phyloP scores from a whole-genome alignment of 1,284 basidiomycete species.

The Puccinia horiana region DNA sequence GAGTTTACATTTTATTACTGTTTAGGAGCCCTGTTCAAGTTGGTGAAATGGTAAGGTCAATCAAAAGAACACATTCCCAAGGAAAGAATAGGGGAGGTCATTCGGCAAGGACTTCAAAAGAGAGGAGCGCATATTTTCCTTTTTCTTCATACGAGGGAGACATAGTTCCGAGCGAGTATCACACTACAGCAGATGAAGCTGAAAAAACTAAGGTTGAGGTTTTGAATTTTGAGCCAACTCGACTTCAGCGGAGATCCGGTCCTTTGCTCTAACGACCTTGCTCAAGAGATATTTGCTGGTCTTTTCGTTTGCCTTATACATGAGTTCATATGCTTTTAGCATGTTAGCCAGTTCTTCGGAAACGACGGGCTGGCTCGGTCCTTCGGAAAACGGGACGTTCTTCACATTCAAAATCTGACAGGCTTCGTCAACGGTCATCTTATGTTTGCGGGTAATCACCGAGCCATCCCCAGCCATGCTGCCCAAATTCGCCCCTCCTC shows the following conservation, averaged over 20 bases:
- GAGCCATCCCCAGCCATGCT: slow-evolving; percentile 73
- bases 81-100: too few species aligned
- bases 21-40: too few species aligned
- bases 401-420: slow-evolving; percentile 89
- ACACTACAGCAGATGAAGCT: too few species aligned
- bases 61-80: too few species aligned
- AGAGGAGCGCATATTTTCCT: too few species aligned
- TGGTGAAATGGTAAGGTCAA: too few species aligned
- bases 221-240: slow-evolving; percentile 25
- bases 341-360: slow-evolving; percentile 32
- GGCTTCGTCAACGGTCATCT: slow-evolving; percentile 95
- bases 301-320: slow-evolving; percentile 80
- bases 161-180: too few species aligned
- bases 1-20: too few species aligned
- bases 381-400: slow-evolving; percentile 64
- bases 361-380: slow-evolving; percentile 20
- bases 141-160: too few species aligned
- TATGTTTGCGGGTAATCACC: slow-evolving; percentile 74
- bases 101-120: too few species aligned
- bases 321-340: slow-evolving; percentile 80
- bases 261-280: slow-evolving; percentile 89
- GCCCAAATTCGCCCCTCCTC: slow-evolving; percentile 67
- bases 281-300: slow-evolving; percentile 88
- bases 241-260: slow-evolving; percentile 86
- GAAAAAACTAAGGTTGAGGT: not conserved